These are phyloP conservation scores for Arthrobotrys pseudoclavata DNA, from an alignment of 2,329 filamentous ascomycete genomes.

Conservation along the genomic window DNA sequence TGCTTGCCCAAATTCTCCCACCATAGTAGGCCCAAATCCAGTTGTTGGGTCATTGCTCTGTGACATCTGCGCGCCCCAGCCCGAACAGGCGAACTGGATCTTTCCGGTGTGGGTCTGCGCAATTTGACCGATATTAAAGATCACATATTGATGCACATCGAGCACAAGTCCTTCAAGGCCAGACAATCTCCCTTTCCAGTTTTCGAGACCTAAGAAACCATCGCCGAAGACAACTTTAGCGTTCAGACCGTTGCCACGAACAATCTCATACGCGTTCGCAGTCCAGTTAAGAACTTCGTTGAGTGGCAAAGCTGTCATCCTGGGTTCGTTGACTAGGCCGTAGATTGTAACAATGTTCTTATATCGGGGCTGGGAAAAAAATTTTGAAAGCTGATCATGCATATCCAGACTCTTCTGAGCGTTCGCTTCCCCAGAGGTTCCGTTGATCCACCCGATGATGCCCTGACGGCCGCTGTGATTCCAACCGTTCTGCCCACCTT, in stretches of 20 bases:
- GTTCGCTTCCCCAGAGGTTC: slow-evolving; percentile 76
- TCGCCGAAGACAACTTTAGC: slow-evolving; percentile 88
- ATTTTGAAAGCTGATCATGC: slow-evolving; percentile 86
- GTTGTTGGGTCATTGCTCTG: slow-evolving; percentile 79
- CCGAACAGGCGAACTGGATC: slow-evolving; percentile 86
- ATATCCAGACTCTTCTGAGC: slow-evolving; percentile 77
- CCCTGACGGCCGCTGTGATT: slow-evolving; percentile 92
- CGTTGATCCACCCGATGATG: slow-evolving; percentile 86
- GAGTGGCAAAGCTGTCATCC: slow-evolving; percentile 80
- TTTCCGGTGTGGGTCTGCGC: slow-evolving; percentile 84
- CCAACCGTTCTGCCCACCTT: slow-evolving; percentile 97
- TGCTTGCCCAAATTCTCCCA: slow-evolving; percentile 97
- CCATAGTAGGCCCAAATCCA: slow-evolving; percentile 92
- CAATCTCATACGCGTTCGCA: slow-evolving; percentile 76
- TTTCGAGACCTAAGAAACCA: slow-evolving; percentile 89
- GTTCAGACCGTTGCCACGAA: slow-evolving; percentile 80
- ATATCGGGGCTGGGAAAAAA: slow-evolving; percentile 95
- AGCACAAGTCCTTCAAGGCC: slow-evolving; percentile 80
- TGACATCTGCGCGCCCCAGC: slow-evolving; percentile 84
- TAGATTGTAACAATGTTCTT: slow-evolving; percentile 93
- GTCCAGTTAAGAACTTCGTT: slow-evolving; percentile 84
- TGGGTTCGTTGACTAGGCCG: slow-evolving; percentile 92
- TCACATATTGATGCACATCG: slow-evolving; percentile 99
- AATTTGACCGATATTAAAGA: slow-evolving; percentile 93
- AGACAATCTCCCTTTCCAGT: slow-evolving; percentile 89